Conservation (phyloP, 495 filamentous ascomycete genomes). For the Massariosphaeria phaeospora region DNA sequence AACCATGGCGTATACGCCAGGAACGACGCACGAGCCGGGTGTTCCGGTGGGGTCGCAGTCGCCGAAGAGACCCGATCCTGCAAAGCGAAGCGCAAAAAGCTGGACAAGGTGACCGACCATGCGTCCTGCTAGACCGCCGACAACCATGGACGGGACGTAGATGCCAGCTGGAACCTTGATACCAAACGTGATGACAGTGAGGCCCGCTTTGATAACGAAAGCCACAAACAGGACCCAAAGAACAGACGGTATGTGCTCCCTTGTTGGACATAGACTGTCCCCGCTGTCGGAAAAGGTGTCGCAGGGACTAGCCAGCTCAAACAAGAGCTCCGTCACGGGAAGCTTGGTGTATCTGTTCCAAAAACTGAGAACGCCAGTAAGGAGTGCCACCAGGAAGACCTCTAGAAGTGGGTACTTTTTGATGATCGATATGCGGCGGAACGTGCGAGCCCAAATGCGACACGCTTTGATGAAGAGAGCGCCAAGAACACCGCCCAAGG, state of each 20-base stretch:
- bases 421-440: conserved; percentile 73
- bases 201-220: conserved; percentile 80
- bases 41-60: conserved; percentile 62
- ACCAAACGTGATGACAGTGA: conserved; percentile 86
- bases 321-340: conserved; percentile 82
- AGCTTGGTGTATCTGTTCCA: conserved; percentile 91
- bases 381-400: conserved; percentile 76
- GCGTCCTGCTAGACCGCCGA: conserved; percentile 87
- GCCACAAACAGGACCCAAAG: conserved; percentile 66
- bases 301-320: conserved; percentile 86
- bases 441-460: conserved; percentile 78
- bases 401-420: conserved; percentile 82
- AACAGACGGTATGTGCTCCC: conserved; percentile 68
- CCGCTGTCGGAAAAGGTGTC: conserved; percentile 54
- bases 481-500: conserved; percentile 77
- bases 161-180: conserved; percentile 96
- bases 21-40: conserved; percentile 84
- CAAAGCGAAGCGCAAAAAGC: conserved; percentile 69
- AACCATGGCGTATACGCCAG: conserved; percentile 91
- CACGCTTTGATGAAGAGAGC: conserved; percentile 97
- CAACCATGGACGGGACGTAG: conserved; percentile 97
- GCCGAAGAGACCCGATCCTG: conserved; percentile 65
- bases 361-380: conserved; percentile 80
- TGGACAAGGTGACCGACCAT: conserved; percentile 84
- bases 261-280: conserved; percentile 70